These are phyloP conservation scores for Alternaria ventricosa DNA, from an alignment of 2,329 filamentous ascomycete genomes.

Conservation along the genomic window DNA sequence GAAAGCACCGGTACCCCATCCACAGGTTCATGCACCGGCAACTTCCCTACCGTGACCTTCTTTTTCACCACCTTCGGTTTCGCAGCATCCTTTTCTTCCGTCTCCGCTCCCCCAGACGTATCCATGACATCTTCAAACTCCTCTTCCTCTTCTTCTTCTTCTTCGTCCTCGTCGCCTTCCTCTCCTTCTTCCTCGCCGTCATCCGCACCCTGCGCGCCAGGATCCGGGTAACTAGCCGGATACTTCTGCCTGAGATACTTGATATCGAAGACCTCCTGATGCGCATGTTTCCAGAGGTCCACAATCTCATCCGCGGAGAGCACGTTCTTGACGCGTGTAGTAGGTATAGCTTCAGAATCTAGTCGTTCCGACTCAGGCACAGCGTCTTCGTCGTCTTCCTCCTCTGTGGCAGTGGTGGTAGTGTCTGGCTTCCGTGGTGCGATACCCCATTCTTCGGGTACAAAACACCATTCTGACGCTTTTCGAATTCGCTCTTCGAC, in stretches of 20 bases:
- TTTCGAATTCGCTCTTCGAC: constrained; percentile 35
- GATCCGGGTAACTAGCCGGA: constrained; percentile 6
- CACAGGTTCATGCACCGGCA: constrained; percentile 20
- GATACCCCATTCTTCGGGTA: constrained; percentile 39
- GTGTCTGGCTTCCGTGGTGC: constrained; percentile 21
- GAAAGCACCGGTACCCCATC: constrained; percentile 27
- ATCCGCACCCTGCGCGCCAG: constrained; percentile 7
- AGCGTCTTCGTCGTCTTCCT: constrained; percentile 12
- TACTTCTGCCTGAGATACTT: constrained; percentile 18
- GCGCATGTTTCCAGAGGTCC: constrained; percentile 27
- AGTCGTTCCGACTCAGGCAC: constrained; percentile 11
- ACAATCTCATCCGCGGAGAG: constrained; percentile 29
- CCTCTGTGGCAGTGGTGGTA: constrained; percentile 1
- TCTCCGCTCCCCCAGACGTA: constrained; percentile 10
- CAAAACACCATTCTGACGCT: constrained; percentile 38
- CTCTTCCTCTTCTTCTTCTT: constrained; percentile 27
- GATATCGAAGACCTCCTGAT: constrained; percentile 27
- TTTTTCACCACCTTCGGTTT: constrained; percentile 10
- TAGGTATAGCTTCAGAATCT: constrained; percentile 18
- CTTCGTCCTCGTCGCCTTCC: constrained; percentile 20
- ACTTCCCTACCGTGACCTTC: constrained; percentile 6
- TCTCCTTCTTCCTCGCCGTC: constrained; percentile 22
- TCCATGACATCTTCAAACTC: constrained; percentile 29
- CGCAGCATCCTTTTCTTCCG: constrained; percentile 6
- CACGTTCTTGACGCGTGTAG: constrained; percentile 23